Evolutionary conservation across 805 yeast genomes (phyloP).

Genomic region (Candida vartiovaarae): DNA sequence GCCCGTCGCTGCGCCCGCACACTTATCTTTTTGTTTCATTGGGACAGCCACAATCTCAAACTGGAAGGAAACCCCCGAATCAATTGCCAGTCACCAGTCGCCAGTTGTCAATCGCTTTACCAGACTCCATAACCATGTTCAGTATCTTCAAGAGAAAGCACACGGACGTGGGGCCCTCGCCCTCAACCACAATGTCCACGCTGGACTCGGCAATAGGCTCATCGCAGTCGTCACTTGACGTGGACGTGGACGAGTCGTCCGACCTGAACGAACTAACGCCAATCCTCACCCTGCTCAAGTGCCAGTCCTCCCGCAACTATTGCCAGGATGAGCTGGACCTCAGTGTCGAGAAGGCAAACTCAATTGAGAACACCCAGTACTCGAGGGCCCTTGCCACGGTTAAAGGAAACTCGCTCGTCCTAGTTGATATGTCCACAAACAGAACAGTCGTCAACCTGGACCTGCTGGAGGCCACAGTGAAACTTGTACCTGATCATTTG

Average conservation of each 20-base stretch:
- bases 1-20: no score
- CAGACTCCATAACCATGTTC: no score
- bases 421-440: slow-evolving; percentile 5
- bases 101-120: no score
- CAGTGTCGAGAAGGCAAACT: slow-evolving; percentile 14
- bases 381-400: slow-evolving; percentile 18
- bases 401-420: slow-evolving; percentile 31
- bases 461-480: slow-evolving; percentile 14
- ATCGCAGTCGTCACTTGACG: neutral
- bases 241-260: neutral
- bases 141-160: no score
- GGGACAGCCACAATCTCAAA: no score
- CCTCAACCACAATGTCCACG: no score
- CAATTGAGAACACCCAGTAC: slow-evolving; percentile 21
- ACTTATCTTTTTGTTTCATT: no score
- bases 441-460: slow-evolving; percentile 33
- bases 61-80: no score
- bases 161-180: no score
- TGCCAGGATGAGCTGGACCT: slow-evolving; percentile 37
- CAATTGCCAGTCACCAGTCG: no score
- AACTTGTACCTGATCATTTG: slow-evolving; percentile 3
- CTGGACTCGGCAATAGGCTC: neutral
- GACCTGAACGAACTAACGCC: slow-evolving; percentile 65
- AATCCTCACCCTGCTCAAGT: slow-evolving; percentile 57
- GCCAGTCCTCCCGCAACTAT: slow-evolving; percentile 65